A percentile compares a stretch with the other conserved stretches of the same genome.
Evolutionary conservation across 2,329 filamentous ascomycete species (phyloP).

Genomic region (Claviceps pusilla): DNA sequence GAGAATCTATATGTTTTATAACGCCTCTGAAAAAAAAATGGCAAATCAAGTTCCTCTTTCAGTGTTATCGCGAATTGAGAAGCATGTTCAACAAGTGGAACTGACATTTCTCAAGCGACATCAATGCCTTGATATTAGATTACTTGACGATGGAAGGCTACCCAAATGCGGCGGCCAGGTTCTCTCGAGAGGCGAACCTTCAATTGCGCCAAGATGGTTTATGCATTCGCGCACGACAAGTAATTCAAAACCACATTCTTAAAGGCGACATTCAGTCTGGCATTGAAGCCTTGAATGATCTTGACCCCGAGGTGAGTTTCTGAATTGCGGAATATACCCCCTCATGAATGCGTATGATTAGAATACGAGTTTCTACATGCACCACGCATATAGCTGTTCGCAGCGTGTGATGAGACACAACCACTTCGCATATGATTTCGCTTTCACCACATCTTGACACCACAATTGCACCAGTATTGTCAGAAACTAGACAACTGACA

Average conservation of each 20-base stretch:
- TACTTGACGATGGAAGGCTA: constrained; percentile 95
- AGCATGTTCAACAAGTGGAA: background rate
- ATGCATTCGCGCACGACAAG: constrained; percentile 62
- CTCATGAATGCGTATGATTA: constrained; percentile 59
- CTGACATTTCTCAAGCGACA: constrained; percentile 50
- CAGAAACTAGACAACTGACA: constrained; percentile 4
- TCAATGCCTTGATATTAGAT: constrained; percentile 90
- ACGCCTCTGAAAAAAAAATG: constrained; percentile 2
- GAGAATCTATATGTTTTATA: constrained; percentile 54
- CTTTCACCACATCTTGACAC: constrained; percentile 1
- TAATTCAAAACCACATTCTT: constrained; percentile 75
- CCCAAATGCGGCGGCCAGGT: constrained; percentile 78
- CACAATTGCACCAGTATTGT: background rate
- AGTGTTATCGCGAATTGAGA: background rate
- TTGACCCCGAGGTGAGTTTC: constrained; percentile 71
- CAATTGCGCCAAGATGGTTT: constrained; percentile 55
- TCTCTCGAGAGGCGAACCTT: constrained; percentile 86
- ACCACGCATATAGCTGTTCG: constrained; percentile 90
- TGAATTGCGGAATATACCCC: background rate
- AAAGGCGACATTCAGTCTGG: constrained; percentile 72
- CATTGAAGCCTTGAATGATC: constrained; percentile 74
- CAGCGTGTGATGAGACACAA: constrained; percentile 82
- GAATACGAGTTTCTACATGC: constrained; percentile 78
- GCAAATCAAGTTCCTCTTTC: background rate
- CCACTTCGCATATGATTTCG: constrained; percentile 35